Evolutionary conservation across 495 filamentous ascomycete genomes (phyloP).

Genomic region (Podospora fimiseda): DNA sequence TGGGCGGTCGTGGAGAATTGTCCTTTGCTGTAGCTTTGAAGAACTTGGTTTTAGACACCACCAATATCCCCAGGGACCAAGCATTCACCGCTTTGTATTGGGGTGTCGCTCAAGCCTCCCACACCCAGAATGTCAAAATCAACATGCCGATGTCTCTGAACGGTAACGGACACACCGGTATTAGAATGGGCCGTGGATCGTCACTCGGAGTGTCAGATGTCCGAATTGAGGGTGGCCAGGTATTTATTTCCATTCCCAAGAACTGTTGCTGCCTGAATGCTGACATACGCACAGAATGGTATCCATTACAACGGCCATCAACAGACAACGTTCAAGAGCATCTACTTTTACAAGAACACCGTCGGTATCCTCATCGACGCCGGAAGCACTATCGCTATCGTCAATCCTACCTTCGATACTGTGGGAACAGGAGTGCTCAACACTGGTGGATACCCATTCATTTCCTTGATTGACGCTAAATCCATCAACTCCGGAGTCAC

Average conservation of each 20-base stretch:
- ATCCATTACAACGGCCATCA: constrained; percentile 58
- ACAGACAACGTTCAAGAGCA: constrained; percentile 63
- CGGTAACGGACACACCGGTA: constrained; percentile 52
- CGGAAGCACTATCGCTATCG: constrained; percentile 49
- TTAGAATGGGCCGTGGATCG: constrained; percentile 53
- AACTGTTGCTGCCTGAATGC: background rate
- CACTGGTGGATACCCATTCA: constrained; percentile 37
- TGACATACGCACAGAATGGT: constrained; percentile 30
- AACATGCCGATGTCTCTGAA: constrained; percentile 44
- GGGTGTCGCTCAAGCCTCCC: constrained; percentile 61
- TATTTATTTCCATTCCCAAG: constrained; percentile 8
- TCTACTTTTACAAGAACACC: constrained; percentile 52
- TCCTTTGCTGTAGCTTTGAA: constrained; percentile 59
- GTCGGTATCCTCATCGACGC: constrained; percentile 57
- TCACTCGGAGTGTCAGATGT: constrained; percentile 33
- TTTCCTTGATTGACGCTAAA: constrained; percentile 33
- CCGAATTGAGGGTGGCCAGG: constrained; percentile 31
- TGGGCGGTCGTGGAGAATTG: constrained; percentile 22
- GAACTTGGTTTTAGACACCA: constrained; percentile 64
- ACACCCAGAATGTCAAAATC: constrained; percentile 65
- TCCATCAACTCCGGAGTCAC: constrained; percentile 37
- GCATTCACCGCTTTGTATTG: constrained; percentile 58
- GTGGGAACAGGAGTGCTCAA: constrained; percentile 54
- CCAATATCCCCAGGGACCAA: constrained; percentile 41
- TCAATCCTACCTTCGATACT: constrained; percentile 44